Evolutionary conservation across 345 rosid genomes (phyloP).

Genomic region (Populus euphratica): DNA sequence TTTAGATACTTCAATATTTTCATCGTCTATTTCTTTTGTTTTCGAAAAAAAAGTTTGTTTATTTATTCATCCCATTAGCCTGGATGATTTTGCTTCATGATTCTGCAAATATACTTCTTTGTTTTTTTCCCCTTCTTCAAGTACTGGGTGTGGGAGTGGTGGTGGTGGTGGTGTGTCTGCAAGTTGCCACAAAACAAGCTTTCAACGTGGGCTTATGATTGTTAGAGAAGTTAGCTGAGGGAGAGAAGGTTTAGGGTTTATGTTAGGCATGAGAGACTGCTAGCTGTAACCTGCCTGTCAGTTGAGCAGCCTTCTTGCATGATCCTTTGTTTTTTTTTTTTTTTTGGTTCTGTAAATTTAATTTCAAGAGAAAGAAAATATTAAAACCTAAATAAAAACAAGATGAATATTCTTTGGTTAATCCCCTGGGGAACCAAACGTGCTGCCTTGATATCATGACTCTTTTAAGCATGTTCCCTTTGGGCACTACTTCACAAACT

Average conservation of each 20-base stretch:
- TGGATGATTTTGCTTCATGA: background rate
- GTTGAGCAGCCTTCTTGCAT: constrained; percentile 92
- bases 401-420: constrained; percentile 6
- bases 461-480: constrained; percentile 26
- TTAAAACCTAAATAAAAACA: background rate
- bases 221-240: constrained; percentile 19
- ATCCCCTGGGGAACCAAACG: constrained; percentile 47
- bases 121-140: background rate
- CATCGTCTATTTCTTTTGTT: background rate
- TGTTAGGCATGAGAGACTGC: constrained; percentile 52
- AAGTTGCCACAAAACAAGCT: constrained; percentile 38
- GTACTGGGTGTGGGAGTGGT: background rate
- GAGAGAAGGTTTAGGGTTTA: constrained; percentile 48
- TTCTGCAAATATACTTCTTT: background rate
- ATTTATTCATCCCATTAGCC: background rate
- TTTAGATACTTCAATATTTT: background rate
- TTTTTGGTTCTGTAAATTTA: background rate
- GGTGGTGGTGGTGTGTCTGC: background rate
- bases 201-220: constrained; percentile 47
- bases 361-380: background rate
- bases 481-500: constrained; percentile 23
- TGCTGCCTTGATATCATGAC: constrained; percentile 57
- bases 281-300: constrained; percentile 95
- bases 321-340: constrained; percentile 38
- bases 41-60: background rate